Base-by-base conservation (phyloP, 1,284 basidiomycete genomes). In the Austroboletus niveus region DNA sequence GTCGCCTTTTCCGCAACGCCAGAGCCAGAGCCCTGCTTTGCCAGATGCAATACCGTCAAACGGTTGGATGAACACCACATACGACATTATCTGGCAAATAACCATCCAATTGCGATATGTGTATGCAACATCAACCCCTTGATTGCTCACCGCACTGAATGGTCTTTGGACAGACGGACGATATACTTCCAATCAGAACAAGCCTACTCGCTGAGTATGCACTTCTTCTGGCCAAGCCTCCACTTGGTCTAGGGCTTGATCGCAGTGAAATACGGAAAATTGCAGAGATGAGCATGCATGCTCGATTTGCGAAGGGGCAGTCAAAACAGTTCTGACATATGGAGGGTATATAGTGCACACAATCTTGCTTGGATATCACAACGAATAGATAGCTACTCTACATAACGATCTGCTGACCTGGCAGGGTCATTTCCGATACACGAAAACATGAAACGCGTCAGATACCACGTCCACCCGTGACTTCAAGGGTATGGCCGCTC, bases 401-500 rank as follows among this genome's bases (percentile, higher is more conserved):
- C 29, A 29, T 29, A 6, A 29, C 5, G 22, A 24, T 24, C 22
- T 24, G 22, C 22, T 5, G 5, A 24, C 2, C 22, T 24, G 22
- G 22, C 5, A 24, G 22, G 22, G 22, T 24, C 22, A 24, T 24
- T 24, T 32, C 31, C 31, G 9, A 12, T 35, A n/a, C 22, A 24
- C 10, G 12, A 14, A 36, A 30, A n/a, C 22, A 24, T 12, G 12
- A 14, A 36, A 30, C 36, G 15, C 30, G 35, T 60, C 35, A 89
- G 50, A 89, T 89, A 42, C 86, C 85, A 53, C 76, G 75, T 44
- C 89, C 88, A 36, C 87, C 89, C 38, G 89, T 89, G 30, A 87
- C 87, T 67, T 90, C 89, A 41, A 94, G 75, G 15, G 87, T 91
- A 69, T 93, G 90, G 15, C 91, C 91, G 39, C 79, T 83, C 47